Base-by-base conservation (phyloP, 2,329 filamentous ascomycete species). In the Mycosphaerella arachidis region DNA sequence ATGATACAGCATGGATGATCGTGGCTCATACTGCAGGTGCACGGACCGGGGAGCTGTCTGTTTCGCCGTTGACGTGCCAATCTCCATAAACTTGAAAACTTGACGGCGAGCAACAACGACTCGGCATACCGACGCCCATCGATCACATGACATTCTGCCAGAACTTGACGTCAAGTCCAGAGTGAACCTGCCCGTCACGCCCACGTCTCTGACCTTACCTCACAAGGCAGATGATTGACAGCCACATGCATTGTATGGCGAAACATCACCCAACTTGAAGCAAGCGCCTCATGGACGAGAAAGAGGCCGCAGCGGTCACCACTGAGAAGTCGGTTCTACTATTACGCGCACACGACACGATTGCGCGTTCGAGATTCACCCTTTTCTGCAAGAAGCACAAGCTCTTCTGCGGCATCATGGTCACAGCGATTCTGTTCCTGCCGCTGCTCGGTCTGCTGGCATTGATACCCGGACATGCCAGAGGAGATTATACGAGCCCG, bases 381-480 rank as follows among this genome's bases (percentile, higher is more conserved):
- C 46, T 51, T 29, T 71, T 66, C 53, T 68, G 62, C 57, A 61
- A 53, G 6, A 52, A 56, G 16, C 69, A 72, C 57, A 70, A 67
- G 58, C 48, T 58, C 46, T 59, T 70, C 12, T 61, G 65, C 43
- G 63, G 66, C 30, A 56, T 63, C 16, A 45, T 63, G 35, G 62
- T 57, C 43, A 61, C 67, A 53, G 63, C 68, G 59, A 48, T 71
- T 13, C 37, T 68, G 9, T 60, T 72, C 6, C 54, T 72, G 16
- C 68, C 70, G 10, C 63, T 72, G 3, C 63, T 72, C 13, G 70
- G 67, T 3, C 63, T 72, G 20, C 57, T 72, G 9, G 70, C 70
- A 13, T 62, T 72, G 29, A 63, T 60, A 9, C 64, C 64, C 31
- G 61, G 61, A 2, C 61, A 63, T 52, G 67, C 62, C 6, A 62